Percentiles rank a stretch among this genome's conserved stretches.
phyloP scores from a whole-genome alignment of 495 filamentous ascomycete species.

The Aspergillus haitiensis region DNA sequence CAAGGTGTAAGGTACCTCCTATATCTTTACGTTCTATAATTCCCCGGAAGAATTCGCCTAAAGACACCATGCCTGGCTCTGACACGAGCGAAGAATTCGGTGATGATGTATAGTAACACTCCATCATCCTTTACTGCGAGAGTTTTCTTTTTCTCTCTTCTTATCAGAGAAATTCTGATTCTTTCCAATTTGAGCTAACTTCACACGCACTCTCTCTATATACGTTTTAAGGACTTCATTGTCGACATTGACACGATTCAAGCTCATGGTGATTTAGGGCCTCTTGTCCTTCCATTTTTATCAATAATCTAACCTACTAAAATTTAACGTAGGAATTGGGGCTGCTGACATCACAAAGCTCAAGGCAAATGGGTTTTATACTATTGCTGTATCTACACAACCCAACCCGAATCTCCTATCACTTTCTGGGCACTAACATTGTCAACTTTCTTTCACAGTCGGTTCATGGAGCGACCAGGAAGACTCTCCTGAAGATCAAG shows the following conservation, averaged over 20 bases:
- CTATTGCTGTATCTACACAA: conserved; percentile 59
- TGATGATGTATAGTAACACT: conserved; percentile 46
- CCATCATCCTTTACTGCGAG: no score
- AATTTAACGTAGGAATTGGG: conserved; percentile 55
- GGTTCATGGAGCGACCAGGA: conserved; percentile 64
- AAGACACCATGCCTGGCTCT: conserved; percentile 47
- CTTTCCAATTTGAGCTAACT: conserved; percentile 5
- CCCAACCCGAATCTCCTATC: background rate
- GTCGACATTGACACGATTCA: conserved; percentile 75
- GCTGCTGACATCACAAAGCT: conserved; percentile 75
- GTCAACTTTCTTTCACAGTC: conserved; percentile 43
- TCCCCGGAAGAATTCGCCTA: background rate
- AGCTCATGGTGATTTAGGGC: conserved; percentile 56
- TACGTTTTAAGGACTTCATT: conserved; percentile 52
- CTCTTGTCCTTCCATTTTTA: background rate
- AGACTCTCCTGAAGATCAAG: conserved; percentile 69
- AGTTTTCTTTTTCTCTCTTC: background rate
- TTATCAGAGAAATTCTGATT: background rate
- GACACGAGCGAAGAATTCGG: conserved; percentile 55
- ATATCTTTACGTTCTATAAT: background rate
- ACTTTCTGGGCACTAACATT: conserved; percentile 5
- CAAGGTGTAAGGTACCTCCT: background rate
- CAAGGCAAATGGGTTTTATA: conserved; percentile 68
- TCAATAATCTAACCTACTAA: background rate
- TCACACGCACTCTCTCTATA: background rate